These are phyloP conservation scores for Elsinoe ampelina DNA, from an alignment of 2,329 filamentous ascomycete species.

Conservation along the genomic window DNA sequence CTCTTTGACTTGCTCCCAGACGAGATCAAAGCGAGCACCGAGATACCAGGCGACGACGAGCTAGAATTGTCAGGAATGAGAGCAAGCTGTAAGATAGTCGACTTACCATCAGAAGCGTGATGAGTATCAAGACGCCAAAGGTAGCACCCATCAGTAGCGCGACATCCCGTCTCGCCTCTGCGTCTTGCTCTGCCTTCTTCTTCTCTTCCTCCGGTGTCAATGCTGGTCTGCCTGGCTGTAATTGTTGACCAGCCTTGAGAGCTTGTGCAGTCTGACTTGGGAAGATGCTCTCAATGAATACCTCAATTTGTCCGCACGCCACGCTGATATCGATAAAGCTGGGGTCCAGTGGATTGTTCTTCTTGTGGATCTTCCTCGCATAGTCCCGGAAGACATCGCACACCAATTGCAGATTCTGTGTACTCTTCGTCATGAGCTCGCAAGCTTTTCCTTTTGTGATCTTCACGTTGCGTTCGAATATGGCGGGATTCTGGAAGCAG, in stretches of 20 bases:
- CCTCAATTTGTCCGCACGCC: slow-evolving; percentile 52
- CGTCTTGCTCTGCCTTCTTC: slow-evolving; percentile 43
- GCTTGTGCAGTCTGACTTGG: slow-evolving; percentile 67
- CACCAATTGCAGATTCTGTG: slow-evolving; percentile 74
- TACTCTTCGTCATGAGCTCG: slow-evolving; percentile 81
- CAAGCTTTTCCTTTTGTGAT: slow-evolving; percentile 94
- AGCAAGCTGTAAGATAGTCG: neutral
- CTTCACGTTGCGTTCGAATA: slow-evolving; percentile 85
- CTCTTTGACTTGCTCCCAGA: slow-evolving; percentile 46
- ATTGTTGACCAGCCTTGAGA: slow-evolving; percentile 23
- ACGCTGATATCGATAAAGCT: slow-evolving; percentile 88
- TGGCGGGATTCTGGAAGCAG: slow-evolving; percentile 80
- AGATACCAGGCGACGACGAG: slow-evolving; percentile 67
- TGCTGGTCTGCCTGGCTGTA: slow-evolving; percentile 36
- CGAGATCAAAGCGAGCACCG: slow-evolving; percentile 73
- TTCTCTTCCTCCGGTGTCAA: slow-evolving; percentile 47
- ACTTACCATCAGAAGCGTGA: slow-evolving; percentile 73
- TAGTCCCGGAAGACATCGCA: slow-evolving; percentile 77
- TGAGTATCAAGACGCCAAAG: slow-evolving; percentile 56
- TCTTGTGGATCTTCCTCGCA: slow-evolving; percentile 72
- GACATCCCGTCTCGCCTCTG: slow-evolving; percentile 46
- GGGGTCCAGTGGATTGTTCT: slow-evolving; percentile 88
- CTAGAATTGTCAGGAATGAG: slow-evolving; percentile 38
- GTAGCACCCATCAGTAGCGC: slow-evolving; percentile 58
- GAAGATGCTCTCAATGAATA: slow-evolving; percentile 33